A percentile compares a stretch with the other conserved stretches of the same genome.
Evolutionary conservation across 2,329 filamentous ascomycete genomes (phyloP).

Genomic region (Aspergillus pseudonomiae): DNA sequence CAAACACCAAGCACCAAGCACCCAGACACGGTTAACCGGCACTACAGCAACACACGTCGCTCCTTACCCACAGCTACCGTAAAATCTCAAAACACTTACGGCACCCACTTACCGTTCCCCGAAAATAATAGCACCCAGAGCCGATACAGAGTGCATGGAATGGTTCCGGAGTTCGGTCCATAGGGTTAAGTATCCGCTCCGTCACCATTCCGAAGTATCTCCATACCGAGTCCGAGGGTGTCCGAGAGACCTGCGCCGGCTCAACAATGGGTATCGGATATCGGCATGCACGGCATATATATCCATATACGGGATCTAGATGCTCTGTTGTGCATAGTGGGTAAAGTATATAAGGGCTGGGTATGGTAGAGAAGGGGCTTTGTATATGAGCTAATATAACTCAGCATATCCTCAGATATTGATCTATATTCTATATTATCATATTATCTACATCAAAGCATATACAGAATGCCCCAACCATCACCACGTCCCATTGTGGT

Average conservation of each 20-base stretch:
- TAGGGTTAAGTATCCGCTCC: background rate
- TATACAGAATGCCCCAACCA: slow-evolving; percentile 28
- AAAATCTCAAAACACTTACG: no score
- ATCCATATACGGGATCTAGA: background rate
- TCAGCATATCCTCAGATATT: no score
- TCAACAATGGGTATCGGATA: background rate
- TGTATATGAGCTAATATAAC: background rate
- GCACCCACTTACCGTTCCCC: no score
- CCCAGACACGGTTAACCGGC: no score
- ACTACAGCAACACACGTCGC: no score
- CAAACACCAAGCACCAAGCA: no score
- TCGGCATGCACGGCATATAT: background rate
- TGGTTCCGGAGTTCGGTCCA: no score
- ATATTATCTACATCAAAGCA: background rate
- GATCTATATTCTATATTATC: slow-evolving; percentile 4
- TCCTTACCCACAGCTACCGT: no score
- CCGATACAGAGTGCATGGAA: no score
- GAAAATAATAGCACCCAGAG: no score
- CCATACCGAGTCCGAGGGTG: slow-evolving; percentile 26
- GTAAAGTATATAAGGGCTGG: background rate
- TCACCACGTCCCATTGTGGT: slow-evolving; percentile 28
- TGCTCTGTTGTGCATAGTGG: background rate
- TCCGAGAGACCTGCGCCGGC: background rate
- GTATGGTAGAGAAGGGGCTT: background rate
- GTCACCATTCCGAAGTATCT: slow-evolving; percentile 24